A percentile compares a stretch with the other conserved stretches of the same genome.
phyloP scores from a whole-genome alignment of 345 rosid genomes.

The Lenwebbia sp. region DNA sequence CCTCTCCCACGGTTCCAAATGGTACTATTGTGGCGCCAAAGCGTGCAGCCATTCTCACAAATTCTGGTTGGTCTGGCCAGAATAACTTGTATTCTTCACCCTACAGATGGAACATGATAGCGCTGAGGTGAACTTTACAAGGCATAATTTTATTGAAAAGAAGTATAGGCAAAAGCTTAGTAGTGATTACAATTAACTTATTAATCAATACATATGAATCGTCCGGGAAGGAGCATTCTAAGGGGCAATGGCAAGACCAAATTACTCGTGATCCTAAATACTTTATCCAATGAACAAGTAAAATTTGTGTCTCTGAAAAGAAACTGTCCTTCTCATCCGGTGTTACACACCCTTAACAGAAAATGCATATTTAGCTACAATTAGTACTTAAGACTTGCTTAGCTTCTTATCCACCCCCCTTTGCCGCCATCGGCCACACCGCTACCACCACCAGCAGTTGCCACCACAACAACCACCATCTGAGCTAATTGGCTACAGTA shows the following conservation, averaged over 20 bases:
- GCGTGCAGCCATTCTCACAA: neutral
- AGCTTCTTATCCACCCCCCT: neutral
- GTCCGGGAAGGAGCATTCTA: neutral
- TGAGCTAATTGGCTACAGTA: neutral
- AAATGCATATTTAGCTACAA: neutral
- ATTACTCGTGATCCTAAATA: neutral
- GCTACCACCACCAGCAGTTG: neutral
- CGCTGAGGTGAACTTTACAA: neutral
- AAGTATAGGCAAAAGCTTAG: neutral
- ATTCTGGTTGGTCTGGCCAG: slow-evolving; percentile 8
- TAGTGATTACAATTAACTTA: neutral
- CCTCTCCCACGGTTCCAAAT: slow-evolving; percentile 15
- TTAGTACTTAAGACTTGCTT: neutral
- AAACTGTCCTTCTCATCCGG: neutral
- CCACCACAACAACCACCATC: neutral
- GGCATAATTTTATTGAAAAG: neutral
- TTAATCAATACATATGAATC: neutral
- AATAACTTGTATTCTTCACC: slow-evolving; percentile 9
- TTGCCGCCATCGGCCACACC: neutral
- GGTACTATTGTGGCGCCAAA: slow-evolving; percentile 7
- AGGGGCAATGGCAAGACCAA: neutral
- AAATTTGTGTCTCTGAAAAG: neutral
- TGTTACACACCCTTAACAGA: neutral
- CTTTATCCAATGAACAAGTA: neutral
- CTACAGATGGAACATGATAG: neutral